Evolutionary conservation across 108 stramenopile genomes (phyloP).

Genomic region (Cyclotella baltica): DNA sequence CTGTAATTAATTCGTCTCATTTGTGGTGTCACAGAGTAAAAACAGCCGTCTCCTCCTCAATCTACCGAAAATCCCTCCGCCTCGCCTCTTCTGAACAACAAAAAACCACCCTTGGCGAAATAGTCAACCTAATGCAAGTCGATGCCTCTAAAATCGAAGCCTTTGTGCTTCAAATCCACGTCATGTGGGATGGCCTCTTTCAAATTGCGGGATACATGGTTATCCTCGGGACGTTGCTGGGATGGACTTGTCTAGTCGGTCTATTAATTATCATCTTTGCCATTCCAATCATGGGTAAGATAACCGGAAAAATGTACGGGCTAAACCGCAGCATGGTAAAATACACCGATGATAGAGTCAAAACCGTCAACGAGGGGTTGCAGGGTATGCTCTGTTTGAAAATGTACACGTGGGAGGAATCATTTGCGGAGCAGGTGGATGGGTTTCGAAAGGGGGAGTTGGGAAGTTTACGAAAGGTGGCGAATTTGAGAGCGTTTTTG

Average conservation of each 20-base stretch:
- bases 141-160: slow-evolving; percentile 87
- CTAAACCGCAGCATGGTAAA: slow-evolving; percentile 75
- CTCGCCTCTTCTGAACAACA: slow-evolving; percentile 73
- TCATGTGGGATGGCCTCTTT: slow-evolving; percentile 79
- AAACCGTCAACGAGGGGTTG: slow-evolving; percentile 89
- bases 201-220: slow-evolving; percentile 80
- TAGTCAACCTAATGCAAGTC: slow-evolving; percentile 94
- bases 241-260: slow-evolving; percentile 83
- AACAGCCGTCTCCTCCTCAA: slow-evolving; percentile 73
- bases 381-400: slow-evolving; percentile 93
- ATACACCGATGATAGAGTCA: slow-evolving; percentile 83
- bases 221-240: slow-evolving; percentile 74
- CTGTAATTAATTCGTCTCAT: too few relatives aligned
- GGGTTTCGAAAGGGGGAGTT: slow-evolving; percentile 71
- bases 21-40: slow-evolving; percentile 26
- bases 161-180: slow-evolving; percentile 75
- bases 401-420: slow-evolving; percentile 92
- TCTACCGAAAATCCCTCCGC: slow-evolving; percentile 89
- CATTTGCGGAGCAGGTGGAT: slow-evolving; percentile 67
- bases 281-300: slow-evolving; percentile 71
- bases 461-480: slow-evolving; percentile 49
- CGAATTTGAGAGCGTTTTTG: slow-evolving; percentile 69
- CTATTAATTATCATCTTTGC: slow-evolving; percentile 75
- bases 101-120: slow-evolving; percentile 74
- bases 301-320: slow-evolving; percentile 74